Evolutionary conservation across 1,284 basidiomycete genomes (phyloP), one percentile per base, ranked within the genome.

Genomic region (Leccinum griseonigrum): DNA sequence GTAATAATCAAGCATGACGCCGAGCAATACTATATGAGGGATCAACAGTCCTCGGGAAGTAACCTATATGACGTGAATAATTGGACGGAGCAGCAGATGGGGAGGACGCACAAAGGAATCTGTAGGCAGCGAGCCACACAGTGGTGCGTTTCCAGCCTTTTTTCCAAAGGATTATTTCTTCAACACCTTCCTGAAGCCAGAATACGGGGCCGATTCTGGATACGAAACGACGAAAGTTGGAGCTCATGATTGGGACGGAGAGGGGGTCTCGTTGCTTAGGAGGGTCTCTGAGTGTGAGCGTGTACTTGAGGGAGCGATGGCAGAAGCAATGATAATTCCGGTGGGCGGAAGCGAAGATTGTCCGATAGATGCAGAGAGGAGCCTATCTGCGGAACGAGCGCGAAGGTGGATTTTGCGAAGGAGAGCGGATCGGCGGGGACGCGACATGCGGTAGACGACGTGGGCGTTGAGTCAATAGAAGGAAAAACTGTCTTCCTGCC

Each of bases 181-280:
- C 90, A 18, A 87, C 67, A 2, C 90, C 76, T 68, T 92, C 91
- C 74, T 90, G 88, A 13, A 92, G 64, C 90, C 90, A 92, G 67
- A 91, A 92, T 6, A 91, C 75, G 0, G 87, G 85, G 0, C 88
- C 88, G 4, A 83, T 77, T 64, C 80, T 84, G 7, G 83, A 79
- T 1, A 92, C 81, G 63, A 92, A 92, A 8, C 88, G 78, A 62
- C 85, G 83, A 69, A 92, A 92, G 68, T 92, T 91, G 59, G 79
- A 80, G 0, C 88, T 86, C 62, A 85, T 88, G 36, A 85, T 87
- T 0, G 85, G 88, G 4, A 92, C 78, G 0, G 88, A 90, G 3
- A 92, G 79, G 0, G 90, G 83, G 65, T 91, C 89, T 10, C 78
- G 75, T 7, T 80, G 38, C 78, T 79, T 22, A 85, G 68, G 31